Conservation (phyloP, 192 early-diverging fungal genomes). For the Coemansia sp. region DNA sequence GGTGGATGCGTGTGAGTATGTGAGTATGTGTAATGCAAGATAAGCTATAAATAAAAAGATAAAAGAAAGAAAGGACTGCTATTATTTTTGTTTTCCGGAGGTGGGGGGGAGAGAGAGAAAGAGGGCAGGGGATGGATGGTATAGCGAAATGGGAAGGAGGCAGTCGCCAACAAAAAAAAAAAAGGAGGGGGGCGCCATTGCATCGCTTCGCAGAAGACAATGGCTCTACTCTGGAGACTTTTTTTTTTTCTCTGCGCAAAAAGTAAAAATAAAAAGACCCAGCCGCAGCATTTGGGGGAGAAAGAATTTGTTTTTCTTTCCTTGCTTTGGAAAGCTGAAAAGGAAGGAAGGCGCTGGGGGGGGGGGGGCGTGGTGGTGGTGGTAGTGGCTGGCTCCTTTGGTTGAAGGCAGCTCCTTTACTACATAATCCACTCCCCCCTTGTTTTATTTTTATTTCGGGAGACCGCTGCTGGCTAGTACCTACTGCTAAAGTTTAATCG, state of each 20-base stretch:
- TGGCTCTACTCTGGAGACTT: not conserved
- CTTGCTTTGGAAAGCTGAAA: not conserved
- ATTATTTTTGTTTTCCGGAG: not conserved
- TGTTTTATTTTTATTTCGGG: no score
- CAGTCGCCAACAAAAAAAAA: no score
- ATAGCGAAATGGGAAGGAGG: no score
- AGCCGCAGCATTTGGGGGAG: conserved; percentile 5
- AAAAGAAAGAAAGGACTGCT: not conserved
- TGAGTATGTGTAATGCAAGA: not conserved
- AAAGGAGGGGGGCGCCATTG: not conserved
- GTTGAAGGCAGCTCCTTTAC: no score
- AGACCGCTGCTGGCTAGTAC: no score
- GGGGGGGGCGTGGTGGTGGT: no score
- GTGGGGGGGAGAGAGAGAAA: not conserved
- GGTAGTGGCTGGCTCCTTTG: no score
- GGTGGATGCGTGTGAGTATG: no score
- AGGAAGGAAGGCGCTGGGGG: no score
- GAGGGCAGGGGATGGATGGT: not conserved
- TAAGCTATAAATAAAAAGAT: not conserved
- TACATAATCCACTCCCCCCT: no score
- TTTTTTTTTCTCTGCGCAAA: no score
- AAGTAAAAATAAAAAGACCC: not conserved
- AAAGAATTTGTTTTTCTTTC: not conserved
- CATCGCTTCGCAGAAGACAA: conserved; percentile 4
- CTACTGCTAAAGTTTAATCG: no score